phyloP scores from a whole-genome alignment of 2,329 filamentous ascomycete genomes.

The Fusarium pseudonygamai region DNA sequence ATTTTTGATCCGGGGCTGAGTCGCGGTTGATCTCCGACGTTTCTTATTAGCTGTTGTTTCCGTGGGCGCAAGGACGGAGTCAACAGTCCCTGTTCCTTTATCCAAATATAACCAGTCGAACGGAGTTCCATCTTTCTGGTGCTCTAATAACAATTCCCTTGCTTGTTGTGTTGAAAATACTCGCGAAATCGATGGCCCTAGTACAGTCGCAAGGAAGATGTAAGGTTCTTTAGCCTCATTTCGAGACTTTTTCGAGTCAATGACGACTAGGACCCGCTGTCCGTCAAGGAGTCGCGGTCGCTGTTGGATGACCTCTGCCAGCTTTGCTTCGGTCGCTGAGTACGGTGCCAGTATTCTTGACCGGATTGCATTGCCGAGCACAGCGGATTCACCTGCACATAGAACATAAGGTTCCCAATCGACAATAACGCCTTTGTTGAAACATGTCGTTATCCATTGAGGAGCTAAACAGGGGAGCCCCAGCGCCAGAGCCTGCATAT shows the following conservation, averaged over 20 bases:
- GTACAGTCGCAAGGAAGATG: slow-evolving; percentile 79
- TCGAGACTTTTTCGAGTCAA: slow-evolving; percentile 63
- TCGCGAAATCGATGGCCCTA: slow-evolving; percentile 77
- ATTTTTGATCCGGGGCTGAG: slow-evolving; percentile 53
- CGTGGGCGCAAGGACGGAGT: slow-evolving; percentile 55
- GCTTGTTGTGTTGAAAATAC: slow-evolving; percentile 75
- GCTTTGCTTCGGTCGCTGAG: slow-evolving; percentile 62
- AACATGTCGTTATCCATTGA: slow-evolving; percentile 81
- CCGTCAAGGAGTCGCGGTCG: slow-evolving; percentile 72
- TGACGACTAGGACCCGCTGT: slow-evolving; percentile 77
- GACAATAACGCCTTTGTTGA: slow-evolving; percentile 68
- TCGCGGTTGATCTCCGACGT: slow-evolving; percentile 48
- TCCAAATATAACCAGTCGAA: slow-evolving; percentile 88
- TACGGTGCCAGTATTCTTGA: slow-evolving; percentile 76
- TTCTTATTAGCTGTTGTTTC: slow-evolving; percentile 49
- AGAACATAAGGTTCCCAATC: slow-evolving; percentile 86
- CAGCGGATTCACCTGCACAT: slow-evolving; percentile 81
- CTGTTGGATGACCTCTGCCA: slow-evolving; percentile 65
- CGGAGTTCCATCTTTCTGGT: slow-evolving; percentile 55
- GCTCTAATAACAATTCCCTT: slow-evolving; percentile 63
- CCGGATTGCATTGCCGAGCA: slow-evolving; percentile 78
- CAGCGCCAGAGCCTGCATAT: slow-evolving; percentile 92
- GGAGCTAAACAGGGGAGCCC: slow-evolving; percentile 86
- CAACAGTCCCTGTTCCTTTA: slow-evolving; percentile 65
- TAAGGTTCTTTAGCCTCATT: slow-evolving; percentile 75